Evolutionary conservation across 352 stramenopile genomes (phyloP).

Genomic region (Phytophthora tubulina): DNA sequence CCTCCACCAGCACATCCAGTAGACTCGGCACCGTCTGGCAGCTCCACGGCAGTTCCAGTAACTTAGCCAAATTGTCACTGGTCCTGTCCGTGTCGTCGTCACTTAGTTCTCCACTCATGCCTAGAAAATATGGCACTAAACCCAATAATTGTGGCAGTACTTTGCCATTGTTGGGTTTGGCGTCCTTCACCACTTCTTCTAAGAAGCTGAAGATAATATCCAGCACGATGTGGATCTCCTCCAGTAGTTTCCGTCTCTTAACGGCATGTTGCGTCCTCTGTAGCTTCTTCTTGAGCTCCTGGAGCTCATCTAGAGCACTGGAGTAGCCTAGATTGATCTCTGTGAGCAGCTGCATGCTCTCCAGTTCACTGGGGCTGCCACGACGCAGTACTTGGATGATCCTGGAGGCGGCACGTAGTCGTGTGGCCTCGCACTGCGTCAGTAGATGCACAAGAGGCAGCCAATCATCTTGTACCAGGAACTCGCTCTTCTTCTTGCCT

Average conservation of each 20-base stretch:
- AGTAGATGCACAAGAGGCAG: slow-evolving; percentile 68
- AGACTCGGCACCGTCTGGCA: slow-evolving; percentile 60
- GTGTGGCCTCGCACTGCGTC: slow-evolving; percentile 60
- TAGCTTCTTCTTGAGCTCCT: slow-evolving; percentile 12
- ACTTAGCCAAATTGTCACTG: slow-evolving; percentile 60
- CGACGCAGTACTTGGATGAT: slow-evolving; percentile 71
- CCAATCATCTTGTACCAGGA: slow-evolving; percentile 62
- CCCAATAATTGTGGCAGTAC: slow-evolving; percentile 69
- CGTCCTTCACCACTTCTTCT: slow-evolving; percentile 49
- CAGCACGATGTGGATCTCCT: slow-evolving; percentile 66
- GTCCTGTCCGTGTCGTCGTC: slow-evolving; percentile 4
- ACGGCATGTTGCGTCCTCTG: slow-evolving; percentile 15
- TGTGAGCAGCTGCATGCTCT: slow-evolving; percentile 80
- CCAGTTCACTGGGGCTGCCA: slow-evolving; percentile 66
- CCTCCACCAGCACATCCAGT: slow-evolving; percentile 67
- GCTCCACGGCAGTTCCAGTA: slow-evolving; percentile 79
- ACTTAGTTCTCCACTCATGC: slow-evolving; percentile 49
- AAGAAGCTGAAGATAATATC: slow-evolving; percentile 68
- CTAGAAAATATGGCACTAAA: slow-evolving; percentile 65
- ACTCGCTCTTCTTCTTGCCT: slow-evolving; percentile 46
- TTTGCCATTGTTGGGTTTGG: slow-evolving; percentile 36
- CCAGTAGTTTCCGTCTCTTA: slow-evolving; percentile 35
- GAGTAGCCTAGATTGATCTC: slow-evolving; percentile 81
- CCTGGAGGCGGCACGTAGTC: slow-evolving; percentile 62
- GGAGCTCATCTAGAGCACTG: slow-evolving; percentile 48